phyloP scores from a whole-genome alignment of 441 rosid genomes.

The Eutrema salsugineum region DNA sequence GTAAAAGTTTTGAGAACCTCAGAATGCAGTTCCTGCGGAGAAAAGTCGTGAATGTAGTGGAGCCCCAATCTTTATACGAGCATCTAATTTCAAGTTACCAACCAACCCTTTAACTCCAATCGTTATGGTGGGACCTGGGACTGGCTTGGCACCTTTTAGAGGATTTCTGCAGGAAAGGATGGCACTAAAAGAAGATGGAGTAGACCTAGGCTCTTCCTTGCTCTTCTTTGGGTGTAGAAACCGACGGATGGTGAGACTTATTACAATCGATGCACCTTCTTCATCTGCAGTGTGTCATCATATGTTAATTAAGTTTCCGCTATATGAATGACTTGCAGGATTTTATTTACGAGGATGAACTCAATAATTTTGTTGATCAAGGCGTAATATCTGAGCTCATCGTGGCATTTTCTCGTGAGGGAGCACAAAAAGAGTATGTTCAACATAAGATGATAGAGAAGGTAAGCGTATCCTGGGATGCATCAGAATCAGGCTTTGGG shows the following conservation, averaged over 20 bases:
- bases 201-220: conserved; percentile 49
- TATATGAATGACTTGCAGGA: conserved; percentile 36
- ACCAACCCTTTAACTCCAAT: conserved; percentile 49
- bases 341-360: conserved; percentile 65
- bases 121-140: conserved; percentile 72
- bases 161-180: conserved; percentile 75
- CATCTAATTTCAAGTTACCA: conserved; percentile 63
- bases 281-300: background rate
- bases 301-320: background rate
- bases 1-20: conserved; percentile 11
- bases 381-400: conserved; percentile 60
- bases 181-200: conserved; percentile 53
- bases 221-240: conserved; percentile 73
- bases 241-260: conserved; percentile 46
- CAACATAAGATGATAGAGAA: conserved; percentile 64
- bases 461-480: conserved; percentile 30
- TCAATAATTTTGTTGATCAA: conserved; percentile 44
- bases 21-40: conserved; percentile 72
- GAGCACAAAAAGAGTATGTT: conserved; percentile 65
- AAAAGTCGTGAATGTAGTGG: conserved; percentile 50
- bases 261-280: background rate
- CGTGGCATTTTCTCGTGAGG: conserved; percentile 71
- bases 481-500: conserved; percentile 3
- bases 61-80: conserved; percentile 59
- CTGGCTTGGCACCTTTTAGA: conserved; percentile 75